A percentile compares a stretch with the other conserved stretches of the same genome.
Conservation (phyloP, 2,329 filamentous ascomycete species). For the Ascocoryne sarcoides region DNA sequence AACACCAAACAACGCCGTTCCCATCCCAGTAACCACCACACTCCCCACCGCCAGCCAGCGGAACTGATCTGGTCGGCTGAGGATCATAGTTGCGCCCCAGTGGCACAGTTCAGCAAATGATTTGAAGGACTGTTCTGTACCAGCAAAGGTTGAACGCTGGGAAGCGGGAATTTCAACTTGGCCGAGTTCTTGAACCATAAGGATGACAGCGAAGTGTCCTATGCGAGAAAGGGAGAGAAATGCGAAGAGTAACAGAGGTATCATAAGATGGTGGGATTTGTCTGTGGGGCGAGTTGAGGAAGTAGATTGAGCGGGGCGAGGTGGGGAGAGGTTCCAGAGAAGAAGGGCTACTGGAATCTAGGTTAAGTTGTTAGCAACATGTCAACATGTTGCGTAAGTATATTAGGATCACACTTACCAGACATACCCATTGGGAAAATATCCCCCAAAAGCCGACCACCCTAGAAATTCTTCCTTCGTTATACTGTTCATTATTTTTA, state of each 20-base stretch:
- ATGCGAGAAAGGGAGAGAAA: slow-evolving; percentile 34
- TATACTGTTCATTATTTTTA: slow-evolving; percentile 16
- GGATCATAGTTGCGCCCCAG: slow-evolving; percentile 30
- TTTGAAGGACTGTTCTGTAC: slow-evolving; percentile 32
- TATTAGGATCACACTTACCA: slow-evolving; percentile 22
- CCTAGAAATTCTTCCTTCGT: slow-evolving; percentile 8
- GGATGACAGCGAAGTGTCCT: slow-evolving; percentile 33
- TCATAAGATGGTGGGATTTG: slow-evolving; percentile 10
- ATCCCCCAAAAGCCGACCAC: slow-evolving; percentile 31
- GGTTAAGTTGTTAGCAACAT: too few species aligned
- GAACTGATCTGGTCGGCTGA: slow-evolving; percentile 30
- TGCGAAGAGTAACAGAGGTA: slow-evolving; percentile 26
- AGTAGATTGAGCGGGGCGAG: neutral
- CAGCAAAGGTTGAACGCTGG: slow-evolving; percentile 33
- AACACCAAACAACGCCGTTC: slow-evolving; percentile 27
- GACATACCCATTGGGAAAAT: slow-evolving; percentile 29
- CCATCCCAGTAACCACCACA: slow-evolving; percentile 25
- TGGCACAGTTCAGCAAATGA: slow-evolving; percentile 32
- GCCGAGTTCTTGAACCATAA: slow-evolving; percentile 35
- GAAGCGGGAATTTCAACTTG: slow-evolving; percentile 29
- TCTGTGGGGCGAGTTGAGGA: slow-evolving; percentile 6
- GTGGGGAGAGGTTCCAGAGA: slow-evolving; percentile 21
- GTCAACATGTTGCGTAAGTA: slow-evolving; percentile 1
- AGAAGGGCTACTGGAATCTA: slow-evolving; percentile 30
- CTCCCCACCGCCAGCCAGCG: slow-evolving; percentile 31